Conservation (phyloP, 441 rosid species). For the Erysimum cheiri region DNA sequence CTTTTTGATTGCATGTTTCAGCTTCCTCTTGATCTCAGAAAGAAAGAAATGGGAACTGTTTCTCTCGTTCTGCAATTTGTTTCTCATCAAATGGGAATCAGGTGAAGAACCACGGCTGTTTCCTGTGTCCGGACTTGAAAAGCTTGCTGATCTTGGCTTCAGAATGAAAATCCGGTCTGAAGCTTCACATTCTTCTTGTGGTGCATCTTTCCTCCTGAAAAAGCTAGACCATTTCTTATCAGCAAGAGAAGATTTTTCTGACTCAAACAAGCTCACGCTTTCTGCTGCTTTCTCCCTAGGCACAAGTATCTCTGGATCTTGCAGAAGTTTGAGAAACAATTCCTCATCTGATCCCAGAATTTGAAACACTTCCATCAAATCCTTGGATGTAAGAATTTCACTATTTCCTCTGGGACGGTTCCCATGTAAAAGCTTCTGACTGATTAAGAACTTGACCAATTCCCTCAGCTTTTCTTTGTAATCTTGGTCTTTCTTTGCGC, state of each 20-base stretch:
- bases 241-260: constrained; percentile 53
- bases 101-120: constrained; percentile 48
- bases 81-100: constrained; percentile 49
- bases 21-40: constrained; percentile 81
- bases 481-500: constrained; percentile 45
- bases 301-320: constrained; percentile 72
- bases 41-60: constrained; percentile 67
- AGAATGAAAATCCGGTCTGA: constrained; percentile 73
- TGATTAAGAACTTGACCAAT: constrained; percentile 69
- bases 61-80: constrained; percentile 59
- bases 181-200: constrained; percentile 57
- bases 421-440: constrained; percentile 65
- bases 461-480: constrained; percentile 76
- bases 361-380: constrained; percentile 81
- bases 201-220: constrained; percentile 64
- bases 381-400: constrained; percentile 59
- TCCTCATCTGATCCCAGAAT: constrained; percentile 84
- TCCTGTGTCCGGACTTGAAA: constrained; percentile 54
- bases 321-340: constrained; percentile 68
- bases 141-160: constrained; percentile 67
- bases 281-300: constrained; percentile 56
- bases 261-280: constrained; percentile 47
- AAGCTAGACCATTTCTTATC: constrained; percentile 62
- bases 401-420: constrained; percentile 55
- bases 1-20: constrained; percentile 84